These are phyloP conservation scores for Euryodendron excelsum DNA, from an alignment of 148 eudicot species.

Conservation along the genomic window DNA sequence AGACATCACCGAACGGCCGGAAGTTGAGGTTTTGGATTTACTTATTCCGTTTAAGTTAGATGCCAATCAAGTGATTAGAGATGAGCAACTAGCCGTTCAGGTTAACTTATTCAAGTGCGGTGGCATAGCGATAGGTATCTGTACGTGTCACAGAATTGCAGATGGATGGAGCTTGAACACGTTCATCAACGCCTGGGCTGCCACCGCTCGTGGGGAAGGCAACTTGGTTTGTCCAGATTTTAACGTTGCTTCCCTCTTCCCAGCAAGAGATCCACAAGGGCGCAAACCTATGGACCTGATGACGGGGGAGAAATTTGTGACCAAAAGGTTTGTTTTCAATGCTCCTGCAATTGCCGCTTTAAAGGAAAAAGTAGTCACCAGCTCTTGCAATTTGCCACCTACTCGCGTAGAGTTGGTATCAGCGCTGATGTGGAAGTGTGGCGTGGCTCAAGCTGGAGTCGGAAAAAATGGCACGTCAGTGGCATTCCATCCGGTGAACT, in stretches of 20 bases:
- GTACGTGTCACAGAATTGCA: slow-evolving; percentile 29
- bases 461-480: slow-evolving; percentile 2
- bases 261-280: slow-evolving; percentile 15
- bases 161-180: slow-evolving; percentile 33
- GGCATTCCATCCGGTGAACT: slow-evolving; percentile 29
- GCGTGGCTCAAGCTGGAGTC: slow-evolving; percentile 9
- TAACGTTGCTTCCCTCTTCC: slow-evolving; percentile 26
- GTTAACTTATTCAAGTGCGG: slow-evolving; percentile 38
- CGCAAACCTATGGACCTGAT: slow-evolving; percentile 13
- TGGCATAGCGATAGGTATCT: slow-evolving; percentile 33
- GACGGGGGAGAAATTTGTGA: slow-evolving; percentile 8
- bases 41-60: slow-evolving; percentile 28
- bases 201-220: slow-evolving; percentile 4
- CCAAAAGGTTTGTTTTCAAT: slow-evolving; percentile 35
- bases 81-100: slow-evolving; percentile 35
- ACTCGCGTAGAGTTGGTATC: slow-evolving; percentile 35
- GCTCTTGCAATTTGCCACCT: slow-evolving; percentile 14
- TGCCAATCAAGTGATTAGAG: slow-evolving; percentile 5
- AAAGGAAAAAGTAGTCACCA: slow-evolving; percentile 1
- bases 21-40: slow-evolving; percentile 13
- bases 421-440: slow-evolving; percentile 37
- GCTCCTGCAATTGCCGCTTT: slow-evolving; percentile 29
- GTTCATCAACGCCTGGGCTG: slow-evolving; percentile 39
- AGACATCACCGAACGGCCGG: slow-evolving; percentile 24
- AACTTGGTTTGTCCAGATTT: slow-evolving; percentile 23